These are phyloP conservation scores for Mortierella sp. DNA, from an alignment of 371 early-diverging fungal genomes.

Conservation along the genomic window DNA sequence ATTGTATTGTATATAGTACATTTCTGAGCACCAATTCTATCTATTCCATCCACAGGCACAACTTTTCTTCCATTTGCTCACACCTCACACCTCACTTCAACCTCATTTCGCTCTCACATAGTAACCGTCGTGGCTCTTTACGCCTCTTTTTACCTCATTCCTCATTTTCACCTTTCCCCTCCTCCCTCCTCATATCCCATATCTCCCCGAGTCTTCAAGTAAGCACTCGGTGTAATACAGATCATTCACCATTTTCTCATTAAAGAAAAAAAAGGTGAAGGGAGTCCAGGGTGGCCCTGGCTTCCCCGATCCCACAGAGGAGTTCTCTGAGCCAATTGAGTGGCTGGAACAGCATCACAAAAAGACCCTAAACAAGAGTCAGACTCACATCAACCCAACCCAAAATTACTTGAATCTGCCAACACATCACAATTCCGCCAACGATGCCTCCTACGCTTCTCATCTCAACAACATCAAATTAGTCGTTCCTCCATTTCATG, in stretches of 20 bases:
- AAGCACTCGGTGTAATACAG: neutral
- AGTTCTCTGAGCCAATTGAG: conserved; percentile 18
- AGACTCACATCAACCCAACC: neutral
- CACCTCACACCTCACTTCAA: too few relatives aligned
- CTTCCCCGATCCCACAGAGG: conserved; percentile 2
- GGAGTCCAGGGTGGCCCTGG: conserved; percentile 24
- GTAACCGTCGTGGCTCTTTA: neutral
- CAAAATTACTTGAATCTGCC: neutral
- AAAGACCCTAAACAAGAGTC: conserved; percentile 28
- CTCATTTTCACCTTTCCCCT: neutral
- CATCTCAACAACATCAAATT: conserved; percentile 29
- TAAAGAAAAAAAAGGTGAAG: conserved; percentile 42
- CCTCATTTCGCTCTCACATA: too few relatives aligned
- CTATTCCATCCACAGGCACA: neutral
- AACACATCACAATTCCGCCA: neutral
- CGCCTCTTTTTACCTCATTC: neutral
- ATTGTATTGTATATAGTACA: neutral
- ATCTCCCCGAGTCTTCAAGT: neutral
- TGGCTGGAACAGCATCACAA: conserved; percentile 39
- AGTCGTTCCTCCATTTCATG: conserved; percentile 23
- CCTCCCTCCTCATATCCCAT: neutral
- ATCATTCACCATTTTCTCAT: conserved; percentile 26
- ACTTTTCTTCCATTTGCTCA: neutral
- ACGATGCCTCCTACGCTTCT: conserved; percentile 2
- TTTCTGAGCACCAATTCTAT: neutral